Conservation (phyloP, 768 basidiomycete genomes). For the Udeniomyces megalosporus region DNA sequence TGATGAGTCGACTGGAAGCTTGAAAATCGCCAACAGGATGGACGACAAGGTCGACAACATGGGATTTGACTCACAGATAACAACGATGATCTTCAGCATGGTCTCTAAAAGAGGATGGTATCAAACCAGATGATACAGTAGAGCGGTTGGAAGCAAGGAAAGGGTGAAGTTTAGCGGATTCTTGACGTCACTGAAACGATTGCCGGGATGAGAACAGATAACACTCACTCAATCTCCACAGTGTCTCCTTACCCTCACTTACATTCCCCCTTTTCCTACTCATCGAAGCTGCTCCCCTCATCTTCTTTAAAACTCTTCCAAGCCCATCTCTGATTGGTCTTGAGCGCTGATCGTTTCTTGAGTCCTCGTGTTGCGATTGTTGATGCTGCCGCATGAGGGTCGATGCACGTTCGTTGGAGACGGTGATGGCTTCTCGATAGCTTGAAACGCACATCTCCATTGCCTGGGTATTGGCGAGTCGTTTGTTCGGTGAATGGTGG, state of each 20-base stretch:
- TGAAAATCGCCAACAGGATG: too few relatives aligned
- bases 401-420: not conserved
- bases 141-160: not conserved
- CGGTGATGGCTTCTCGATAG: conserved; percentile 26
- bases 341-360: not conserved
- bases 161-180: not conserved
- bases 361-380: not conserved
- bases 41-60: not conserved
- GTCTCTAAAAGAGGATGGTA: not conserved
- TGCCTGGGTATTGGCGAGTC: not conserved
- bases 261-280: not conserved
- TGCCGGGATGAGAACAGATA: not conserved
- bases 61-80: not conserved
- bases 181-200: not conserved
- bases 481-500: not conserved
- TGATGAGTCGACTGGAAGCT: not conserved
- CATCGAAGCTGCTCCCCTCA: not conserved
- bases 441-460: conserved; percentile 28
- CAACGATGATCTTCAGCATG: conserved; percentile 7
- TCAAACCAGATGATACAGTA: too few relatives aligned
- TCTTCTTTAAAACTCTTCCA: conserved; percentile 3
- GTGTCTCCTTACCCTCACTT: not conserved
- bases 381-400: not conserved
- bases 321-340: conserved; percentile 6
- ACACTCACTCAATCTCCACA: conserved; percentile 4